Evolutionary conservation across 441 rosid species (phyloP).

Genomic region (Adansonia rubrostipa): DNA sequence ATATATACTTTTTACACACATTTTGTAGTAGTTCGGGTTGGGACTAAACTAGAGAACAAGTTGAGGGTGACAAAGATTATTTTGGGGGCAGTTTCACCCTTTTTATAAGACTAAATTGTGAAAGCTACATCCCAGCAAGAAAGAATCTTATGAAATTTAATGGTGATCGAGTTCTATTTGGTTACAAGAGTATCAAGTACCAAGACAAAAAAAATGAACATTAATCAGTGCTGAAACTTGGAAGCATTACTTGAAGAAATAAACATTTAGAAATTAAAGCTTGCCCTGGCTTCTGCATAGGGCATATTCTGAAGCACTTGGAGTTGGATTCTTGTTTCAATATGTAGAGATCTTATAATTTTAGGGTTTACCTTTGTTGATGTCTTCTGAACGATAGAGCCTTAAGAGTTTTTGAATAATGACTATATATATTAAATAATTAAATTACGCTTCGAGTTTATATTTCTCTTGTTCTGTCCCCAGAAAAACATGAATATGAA

Average conservation of each 20-base stretch:
- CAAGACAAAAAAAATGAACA: background rate
- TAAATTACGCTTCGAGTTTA: no score
- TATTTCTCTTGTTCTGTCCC: background rate
- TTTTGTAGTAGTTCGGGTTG: background rate
- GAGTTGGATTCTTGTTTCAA: no score
- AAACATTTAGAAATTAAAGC: background rate
- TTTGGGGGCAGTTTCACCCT: background rate
- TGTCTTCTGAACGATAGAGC: no score
- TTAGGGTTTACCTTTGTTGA: no score
- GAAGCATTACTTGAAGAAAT: background rate
- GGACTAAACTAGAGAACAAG: background rate
- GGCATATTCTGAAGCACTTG: background rate
- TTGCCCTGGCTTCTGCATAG: background rate
- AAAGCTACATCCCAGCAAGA: no score
- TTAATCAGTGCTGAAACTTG: background rate
- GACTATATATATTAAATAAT: no score
- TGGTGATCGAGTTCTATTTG: no score
- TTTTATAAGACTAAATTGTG: no score
- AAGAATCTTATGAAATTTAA: background rate
- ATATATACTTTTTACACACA: background rate
- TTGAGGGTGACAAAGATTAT: background rate
- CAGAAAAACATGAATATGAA: constrained; percentile 4
- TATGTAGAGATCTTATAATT: no score
- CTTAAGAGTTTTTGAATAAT: no score
- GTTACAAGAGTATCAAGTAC: background rate